Base-by-base conservation (phyloP, 306 rosid genomes). In the Sesbania bispinosa region DNA sequence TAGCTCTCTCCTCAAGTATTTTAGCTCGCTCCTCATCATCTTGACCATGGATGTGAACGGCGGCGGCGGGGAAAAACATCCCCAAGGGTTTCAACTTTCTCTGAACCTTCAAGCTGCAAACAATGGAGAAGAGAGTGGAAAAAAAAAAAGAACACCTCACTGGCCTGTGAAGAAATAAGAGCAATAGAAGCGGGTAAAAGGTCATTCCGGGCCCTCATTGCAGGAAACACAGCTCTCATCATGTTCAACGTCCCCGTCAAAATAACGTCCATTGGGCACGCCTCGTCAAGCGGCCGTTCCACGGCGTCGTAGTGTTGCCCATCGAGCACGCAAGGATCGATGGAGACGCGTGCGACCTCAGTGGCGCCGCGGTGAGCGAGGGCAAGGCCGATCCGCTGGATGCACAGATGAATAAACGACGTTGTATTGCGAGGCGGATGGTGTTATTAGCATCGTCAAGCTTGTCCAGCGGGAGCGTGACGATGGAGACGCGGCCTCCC, bases 361-460 rank as follows among this genome's bases (percentile, higher is more conserved):
- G 78, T 21, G 1, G 96, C 94, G 11, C 97, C 98, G 10, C 50
- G 92, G 77, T 83, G 94, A 1, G 98, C 97, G 39, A 93, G 83
- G 30, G 97, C 96, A 2, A 94, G 96, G 0, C 98, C 98, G 70
- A 94, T 94, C 98, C 98, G 54, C 97, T 94, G 6, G 98, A 94
- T 71, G 96, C 97, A 1, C 98, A 92, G 5, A 97, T 90, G 81
- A n/a, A n/a, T n/a, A n/a, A n/a, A n/a, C n/a, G n/a, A n/a, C n/a
- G n/a, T n/a, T n/a, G n/a, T n/a, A n/a, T n/a, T n/a, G n/a, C n/a
- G n/a, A n/a, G n/a, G n/a, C n/a, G n/a, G n/a, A n/a, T n/a, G n/a
- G n/a, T n/a, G n/a, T n/a, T n/a, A n/a, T n/a, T n/a, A n/a, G n/a
- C n/a, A n/a, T n/a, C n/a, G n/a, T n/a, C n/a, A n/a, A n/a, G n/a